These are phyloP conservation scores for Flaveria sonorensis DNA, from an alignment of 129 eudicot genomes.

Conservation along the genomic window DNA sequence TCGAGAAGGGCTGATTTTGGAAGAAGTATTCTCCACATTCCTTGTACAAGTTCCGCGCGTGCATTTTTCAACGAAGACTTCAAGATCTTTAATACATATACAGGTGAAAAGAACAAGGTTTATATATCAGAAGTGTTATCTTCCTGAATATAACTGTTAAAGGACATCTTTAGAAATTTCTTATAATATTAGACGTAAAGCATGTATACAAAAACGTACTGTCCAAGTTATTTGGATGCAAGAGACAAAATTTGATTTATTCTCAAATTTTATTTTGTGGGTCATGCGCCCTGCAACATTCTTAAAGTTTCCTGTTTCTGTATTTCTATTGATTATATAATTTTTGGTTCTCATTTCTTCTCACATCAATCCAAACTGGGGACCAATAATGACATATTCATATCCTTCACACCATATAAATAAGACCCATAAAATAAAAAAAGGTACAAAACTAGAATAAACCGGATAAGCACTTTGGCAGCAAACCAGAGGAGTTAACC, in stretches of 20 bases:
- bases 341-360: slow-evolving; percentile 13
- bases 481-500: neutral
- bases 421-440: slow-evolving; percentile 4
- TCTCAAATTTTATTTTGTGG: neutral
- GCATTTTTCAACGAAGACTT: slow-evolving; percentile 30
- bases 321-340: neutral
- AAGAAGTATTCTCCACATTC: slow-evolving; percentile 46
- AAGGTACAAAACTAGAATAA: neutral
- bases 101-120: slow-evolving; percentile 18
- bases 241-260: neutral
- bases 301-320: neutral
- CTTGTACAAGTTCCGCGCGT: slow-evolving; percentile 46
- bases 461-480: slow-evolving; percentile 1
- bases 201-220: neutral
- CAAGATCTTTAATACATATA: slow-evolving; percentile 27
- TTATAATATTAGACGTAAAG: neutral
- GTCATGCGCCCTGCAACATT: neutral
- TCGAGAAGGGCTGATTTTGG: slow-evolving; percentile 50
- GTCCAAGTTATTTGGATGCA: neutral
- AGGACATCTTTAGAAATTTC: neutral
- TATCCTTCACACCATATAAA: neutral
- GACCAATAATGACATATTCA: slow-evolving; percentile 20
- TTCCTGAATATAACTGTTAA: neutral
- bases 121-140: neutral
- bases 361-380: slow-evolving; percentile 19